Base-by-base conservation (phyloP, 768 basidiomycete species). In the Tulasnella sp. region DNA sequence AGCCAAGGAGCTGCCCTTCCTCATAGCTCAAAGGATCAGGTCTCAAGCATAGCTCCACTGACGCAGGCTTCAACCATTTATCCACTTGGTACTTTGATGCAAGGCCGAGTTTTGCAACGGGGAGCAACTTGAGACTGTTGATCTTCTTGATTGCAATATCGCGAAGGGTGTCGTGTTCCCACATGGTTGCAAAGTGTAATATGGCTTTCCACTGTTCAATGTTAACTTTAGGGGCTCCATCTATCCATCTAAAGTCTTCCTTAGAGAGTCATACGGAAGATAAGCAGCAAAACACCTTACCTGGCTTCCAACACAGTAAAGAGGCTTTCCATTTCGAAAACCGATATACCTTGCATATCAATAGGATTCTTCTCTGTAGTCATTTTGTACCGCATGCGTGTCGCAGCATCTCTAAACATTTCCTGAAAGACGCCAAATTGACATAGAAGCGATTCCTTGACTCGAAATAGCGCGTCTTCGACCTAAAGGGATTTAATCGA, bases 141-240 rank as follows among this genome's bases (percentile, higher is more conserved):
- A 51, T 39, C n/a, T 24, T 3, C 12, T 16, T 9, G 20, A 43
- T 43, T 27, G 29, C 25, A 24, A 42, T 31, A 20, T 42, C 12
- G 7, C 49, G 49, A 12, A 42, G 6, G 27, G 20, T 16, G 20
- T 19, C 12, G 49, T 42, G 44, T 15, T 25, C 5, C 49, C 49
- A 51, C 1, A 27, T 27, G n/a, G 49, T 51, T 24, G 49, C 49
- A 10, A 51, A 16, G 19, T 51, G 39, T 27, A 51, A 32, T 15
- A 34, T 31, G 5, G 13, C 28, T 5, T n/a, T 28, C 49, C 37
- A 51, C 20, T 51, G 16, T 13, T 27, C 28, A 4, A 29, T 2
- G 2, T 42, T 2, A 10, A 51, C 15, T 10, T 28, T 22, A 1
- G 48, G 48, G 16, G 24, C 24, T n/a, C 1, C 32, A 27, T 50